Percentiles rank a stretch among this genome's conserved stretches.
phyloP scores from a whole-genome alignment of 805 yeast genomes.

The Metschnikowia gelsemii region DNA sequence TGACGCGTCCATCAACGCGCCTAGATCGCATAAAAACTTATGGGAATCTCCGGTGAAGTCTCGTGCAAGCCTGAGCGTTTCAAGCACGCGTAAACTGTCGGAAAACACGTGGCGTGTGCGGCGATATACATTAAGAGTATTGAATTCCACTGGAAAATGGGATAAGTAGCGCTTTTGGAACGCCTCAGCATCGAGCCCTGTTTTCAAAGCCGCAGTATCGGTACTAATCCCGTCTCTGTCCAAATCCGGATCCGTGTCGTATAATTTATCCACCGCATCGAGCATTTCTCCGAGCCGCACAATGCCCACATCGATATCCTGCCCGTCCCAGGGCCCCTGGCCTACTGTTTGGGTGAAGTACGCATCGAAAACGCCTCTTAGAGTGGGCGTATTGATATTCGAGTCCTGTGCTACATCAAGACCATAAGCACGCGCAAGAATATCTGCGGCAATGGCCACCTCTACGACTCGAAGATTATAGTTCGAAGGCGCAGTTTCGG shows the following conservation, averaged over 20 bases:
- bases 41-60: constrained; percentile 25
- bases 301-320: constrained; percentile 43
- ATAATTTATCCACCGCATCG: constrained; percentile 44
- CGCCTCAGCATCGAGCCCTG: constrained; percentile 34
- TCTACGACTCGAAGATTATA: constrained; percentile 74
- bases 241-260: constrained; percentile 31
- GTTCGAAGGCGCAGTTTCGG: constrained; percentile 66
- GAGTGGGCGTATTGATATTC: constrained; percentile 55
- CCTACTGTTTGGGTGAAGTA: constrained; percentile 37
- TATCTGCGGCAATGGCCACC: constrained; percentile 63
- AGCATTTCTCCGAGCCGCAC: constrained; percentile 42
- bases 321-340: constrained; percentile 44
- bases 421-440: constrained; percentile 50
- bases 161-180: constrained; percentile 45
- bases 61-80: constrained; percentile 44
- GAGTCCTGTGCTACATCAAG: constrained; percentile 47
- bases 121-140: constrained; percentile 52
- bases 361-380: constrained; percentile 62
- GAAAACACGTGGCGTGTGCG: constrained; percentile 63
- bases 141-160: constrained; percentile 57
- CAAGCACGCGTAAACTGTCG: constrained; percentile 59
- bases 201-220: constrained; percentile 44
- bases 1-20: constrained; percentile 56
- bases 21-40: constrained; percentile 45
- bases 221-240: constrained; percentile 46